Evolutionary conservation across 768 basidiomycete genomes (phyloP), one percentile per base, ranked within the genome.

Genomic region (Inosperma sp.): DNA sequence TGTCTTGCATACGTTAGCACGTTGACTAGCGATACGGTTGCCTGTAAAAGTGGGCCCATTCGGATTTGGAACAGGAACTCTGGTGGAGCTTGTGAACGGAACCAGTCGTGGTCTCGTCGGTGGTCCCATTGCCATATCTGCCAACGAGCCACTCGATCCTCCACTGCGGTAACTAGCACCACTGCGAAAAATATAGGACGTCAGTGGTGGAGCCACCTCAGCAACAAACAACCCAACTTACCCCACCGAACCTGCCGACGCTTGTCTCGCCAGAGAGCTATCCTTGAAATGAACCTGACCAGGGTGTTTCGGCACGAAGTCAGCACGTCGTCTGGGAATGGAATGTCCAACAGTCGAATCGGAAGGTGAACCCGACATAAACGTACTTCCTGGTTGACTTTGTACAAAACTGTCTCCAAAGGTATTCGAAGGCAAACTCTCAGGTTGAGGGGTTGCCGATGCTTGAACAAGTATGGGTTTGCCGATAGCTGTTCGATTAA

Each of bases 1-100:
- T 23, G 54, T 61, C 33, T 52, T 57, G 16, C 57, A 52, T 17
- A 87, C 80, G 53, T 78, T 79, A 8, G 82, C 86, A 45, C 73
- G 75, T 67, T 88, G 84, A 63, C 86, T 87, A 19, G 76, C 68
- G 6, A 86, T 75, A 69, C 75, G 68, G 56, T 68, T 71, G 41
- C 62, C 64, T n/a, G 60, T 62, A 60, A 66, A 68, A 54, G 31
- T 56, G 57, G 30, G 57, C 55, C 27, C 58, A 61, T 33, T 62
- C 54, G 45, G 59, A 59, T 75, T 72, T 19, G 84, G 82, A 2
- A 80, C 72, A 16, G 85, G 84, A 21, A 85, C 83, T 16, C 83
- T 80, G 16, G 76, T 75, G 13, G 82, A 80, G 54, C 78, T 79
- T 6, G 82, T 86, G 61, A 89, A 88, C 22, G 83, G 86, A 27